phyloP scores from a whole-genome alignment of 2,329 filamentous ascomycete species.

The Coleophoma crateriformis region DNA sequence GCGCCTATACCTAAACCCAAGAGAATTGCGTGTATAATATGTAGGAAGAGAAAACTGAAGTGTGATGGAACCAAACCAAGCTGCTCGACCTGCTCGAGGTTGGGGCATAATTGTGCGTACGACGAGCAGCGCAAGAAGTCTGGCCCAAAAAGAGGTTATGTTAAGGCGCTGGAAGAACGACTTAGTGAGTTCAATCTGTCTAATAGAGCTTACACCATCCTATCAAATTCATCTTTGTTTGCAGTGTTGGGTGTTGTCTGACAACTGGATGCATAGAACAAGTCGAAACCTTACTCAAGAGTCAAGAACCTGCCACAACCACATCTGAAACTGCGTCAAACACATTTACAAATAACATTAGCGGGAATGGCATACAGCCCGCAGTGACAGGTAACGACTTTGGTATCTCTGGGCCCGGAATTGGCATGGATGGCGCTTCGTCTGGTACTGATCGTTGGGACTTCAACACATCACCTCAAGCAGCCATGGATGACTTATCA shows the following conservation, averaged over 20 bases:
- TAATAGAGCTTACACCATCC: conserved; percentile 53
- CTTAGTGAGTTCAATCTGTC: conserved; percentile 67
- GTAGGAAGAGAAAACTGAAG: conserved; percentile 81
- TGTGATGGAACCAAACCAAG: conserved; percentile 63
- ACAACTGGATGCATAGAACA: conserved; percentile 48
- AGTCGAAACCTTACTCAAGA: conserved; percentile 86
- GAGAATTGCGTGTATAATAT: conserved; percentile 90
- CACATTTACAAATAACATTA: conserved; percentile 11
- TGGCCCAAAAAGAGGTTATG: conserved; percentile 66
- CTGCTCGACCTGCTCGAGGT: conserved; percentile 59
- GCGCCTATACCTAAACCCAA: conserved; percentile 74
- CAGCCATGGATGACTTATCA: conserved; percentile 50
- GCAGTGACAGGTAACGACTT: conserved; percentile 31
- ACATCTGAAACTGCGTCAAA: conserved; percentile 11
- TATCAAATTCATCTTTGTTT: conserved; percentile 24
- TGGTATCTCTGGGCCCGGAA: conserved; percentile 37
- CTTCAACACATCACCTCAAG: conserved; percentile 45
- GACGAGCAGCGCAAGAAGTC: conserved; percentile 68
- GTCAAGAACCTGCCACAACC: conserved; percentile 50
- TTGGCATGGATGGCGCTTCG: conserved; percentile 40
- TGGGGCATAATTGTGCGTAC: conserved; percentile 62
- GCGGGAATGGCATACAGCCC: conserved; percentile 14
- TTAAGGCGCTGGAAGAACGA: conserved; percentile 74
- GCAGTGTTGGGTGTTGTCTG: conserved; percentile 27
- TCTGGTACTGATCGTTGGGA: conserved; percentile 48